Base-by-base conservation (phyloP, 345 rosid genomes). In the Alliaria petiolata region DNA sequence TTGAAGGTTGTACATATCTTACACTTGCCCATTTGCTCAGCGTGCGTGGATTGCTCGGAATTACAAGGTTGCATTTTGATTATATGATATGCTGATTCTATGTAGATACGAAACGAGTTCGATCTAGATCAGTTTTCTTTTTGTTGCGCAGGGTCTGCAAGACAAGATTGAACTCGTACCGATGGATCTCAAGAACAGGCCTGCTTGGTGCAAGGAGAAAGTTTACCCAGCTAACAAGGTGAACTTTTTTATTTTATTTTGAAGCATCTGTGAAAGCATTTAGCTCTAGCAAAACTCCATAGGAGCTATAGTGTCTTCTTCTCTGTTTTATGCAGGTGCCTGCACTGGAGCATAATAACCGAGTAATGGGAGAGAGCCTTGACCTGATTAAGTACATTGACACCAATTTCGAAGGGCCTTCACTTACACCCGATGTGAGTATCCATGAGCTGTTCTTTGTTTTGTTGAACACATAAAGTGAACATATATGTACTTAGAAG, bases 1-100 rank as follows among this genome's bases (percentile, higher is more conserved):
- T 60, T 72, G 70, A 74, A 92, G 97, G 89, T 53, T 93, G 81
- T 90, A 93, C 72, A 81, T 82, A 13, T 53, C 59, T 33, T 83
- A 85, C 63, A 0, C 76, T 14, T 89, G 99, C 64, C 99, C 99
- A 17, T 93, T 31, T 74, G 91, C 93, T 10, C 97, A 89, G 57
- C 95, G 99, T 25, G 96, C 76, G 35, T 91, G 99, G 99, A 87
- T 95, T 83, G 83, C 97, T 72, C 81, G 99, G 43, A 88, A 95
- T 61, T 85, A 76, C 73, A 91, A 91, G 96, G 96, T 87, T 42
- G 0, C 13, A 7, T 19, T 51, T 15, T 5, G 25, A 13, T 47
- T n/a, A 13, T 53, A 0, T 40, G 5, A 3, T 8, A 31, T 3
- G 1, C 6, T 34, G 11, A 6, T 59, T 74, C 38, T 35, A 9